Evolutionary conservation across 2,329 filamentous ascomycete species (phyloP).

Genomic region (Aspergillus felis): DNA sequence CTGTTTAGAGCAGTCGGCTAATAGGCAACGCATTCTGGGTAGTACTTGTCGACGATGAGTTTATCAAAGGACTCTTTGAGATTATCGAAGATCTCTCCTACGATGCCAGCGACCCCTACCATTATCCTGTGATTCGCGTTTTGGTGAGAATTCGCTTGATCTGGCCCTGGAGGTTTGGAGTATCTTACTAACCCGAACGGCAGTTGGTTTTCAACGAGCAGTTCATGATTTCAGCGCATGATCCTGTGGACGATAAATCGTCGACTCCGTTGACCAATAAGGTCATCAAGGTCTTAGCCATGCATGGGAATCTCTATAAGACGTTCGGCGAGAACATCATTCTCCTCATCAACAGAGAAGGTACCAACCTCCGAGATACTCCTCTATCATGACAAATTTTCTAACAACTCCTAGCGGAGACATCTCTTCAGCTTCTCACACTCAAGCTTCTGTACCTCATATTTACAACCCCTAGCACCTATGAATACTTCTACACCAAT

Average conservation of each 20-base stretch:
- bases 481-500: slow-evolving; percentile 99
- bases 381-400: not conserved
- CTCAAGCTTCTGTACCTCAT: slow-evolving; percentile 92
- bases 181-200: slow-evolving; percentile 14
- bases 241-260: slow-evolving; percentile 40
- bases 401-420: slow-evolving; percentile 58
- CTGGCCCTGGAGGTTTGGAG: not conserved
- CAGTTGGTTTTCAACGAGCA: slow-evolving; percentile 96
- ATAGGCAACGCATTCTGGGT: not conserved
- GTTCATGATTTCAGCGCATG: slow-evolving; percentile 78
- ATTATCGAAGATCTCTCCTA: slow-evolving; percentile 85
- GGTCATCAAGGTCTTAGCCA: slow-evolving; percentile 84
- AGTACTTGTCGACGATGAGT: slow-evolving; percentile 66
- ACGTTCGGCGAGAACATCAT: slow-evolving; percentile 99
- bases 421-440: slow-evolving; percentile 90
- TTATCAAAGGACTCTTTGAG: slow-evolving; percentile 77
- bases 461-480: slow-evolving; percentile 85
- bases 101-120: slow-evolving; percentile 87
- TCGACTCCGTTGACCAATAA: slow-evolving; percentile 72
- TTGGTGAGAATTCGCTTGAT: slow-evolving; percentile 56
- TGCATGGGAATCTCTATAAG: slow-evolving; percentile 75
- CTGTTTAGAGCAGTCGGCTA: not conserved
- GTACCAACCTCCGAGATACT: slow-evolving; percentile 24
- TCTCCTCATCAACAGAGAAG: slow-evolving; percentile 87
- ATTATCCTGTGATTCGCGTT: slow-evolving; percentile 91